A percentile compares a stretch with the other conserved stretches of the same genome.
phyloP scores from a whole-genome alignment of 305 asterid genomes.

The Lippia alba region DNA sequence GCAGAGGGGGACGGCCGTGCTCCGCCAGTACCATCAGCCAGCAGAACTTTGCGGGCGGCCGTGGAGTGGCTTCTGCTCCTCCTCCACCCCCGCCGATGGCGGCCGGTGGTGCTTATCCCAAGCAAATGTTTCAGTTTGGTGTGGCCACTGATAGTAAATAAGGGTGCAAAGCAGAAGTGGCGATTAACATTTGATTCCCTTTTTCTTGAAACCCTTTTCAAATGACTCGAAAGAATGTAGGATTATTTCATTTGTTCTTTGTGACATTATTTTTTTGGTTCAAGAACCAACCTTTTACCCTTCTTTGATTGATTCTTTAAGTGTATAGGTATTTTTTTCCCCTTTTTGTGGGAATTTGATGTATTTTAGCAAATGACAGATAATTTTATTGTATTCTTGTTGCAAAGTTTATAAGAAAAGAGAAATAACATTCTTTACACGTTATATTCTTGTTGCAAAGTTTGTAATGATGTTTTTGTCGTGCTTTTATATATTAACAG shows the following conservation, averaged over 20 bases:
- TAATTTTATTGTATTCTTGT: background rate
- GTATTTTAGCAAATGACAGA: constrained; percentile 11
- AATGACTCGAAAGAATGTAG: background rate
- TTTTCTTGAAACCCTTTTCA: constrained; percentile 11
- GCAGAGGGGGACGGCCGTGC: constrained; percentile 42
- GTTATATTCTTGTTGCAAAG: too few species aligned
- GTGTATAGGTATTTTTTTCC: too few species aligned
- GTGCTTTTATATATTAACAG: too few species aligned
- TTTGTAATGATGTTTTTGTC: too few species aligned
- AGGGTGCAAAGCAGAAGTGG: background rate
- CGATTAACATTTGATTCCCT: constrained; percentile 16
- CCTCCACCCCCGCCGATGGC: constrained; percentile 1
- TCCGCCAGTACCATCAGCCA: constrained; percentile 30
- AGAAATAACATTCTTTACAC: background rate
- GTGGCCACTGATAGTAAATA: constrained; percentile 40
- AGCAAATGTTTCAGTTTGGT: constrained; percentile 38
- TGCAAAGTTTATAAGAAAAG: background rate
- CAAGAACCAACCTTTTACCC: constrained; percentile 1
- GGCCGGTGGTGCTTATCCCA: constrained; percentile 36
- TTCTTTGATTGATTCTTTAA: background rate
- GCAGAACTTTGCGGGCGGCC: constrained; percentile 46
- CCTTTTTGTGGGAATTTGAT: constrained; percentile 12
- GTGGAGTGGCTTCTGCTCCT: constrained; percentile 25
- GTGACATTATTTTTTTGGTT: background rate
- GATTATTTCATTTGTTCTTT: background rate